phyloP scores from a whole-genome alignment of 1,139 yeast genomes.

The Hemisphaericaspora lyxosophila region DNA sequence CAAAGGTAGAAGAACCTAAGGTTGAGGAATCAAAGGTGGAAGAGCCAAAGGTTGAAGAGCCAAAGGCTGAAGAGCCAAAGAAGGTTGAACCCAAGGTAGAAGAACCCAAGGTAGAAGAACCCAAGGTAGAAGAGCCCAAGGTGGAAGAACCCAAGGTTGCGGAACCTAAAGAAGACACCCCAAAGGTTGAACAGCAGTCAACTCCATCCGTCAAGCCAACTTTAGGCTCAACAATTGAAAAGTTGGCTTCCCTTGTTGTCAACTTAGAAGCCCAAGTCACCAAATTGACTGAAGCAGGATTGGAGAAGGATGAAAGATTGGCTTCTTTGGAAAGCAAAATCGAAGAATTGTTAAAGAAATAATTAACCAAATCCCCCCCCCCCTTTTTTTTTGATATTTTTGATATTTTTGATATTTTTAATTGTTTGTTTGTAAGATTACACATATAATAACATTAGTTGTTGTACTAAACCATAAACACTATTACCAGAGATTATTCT shows the following conservation, averaged over 20 bases:
- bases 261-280: conserved; percentile 56
- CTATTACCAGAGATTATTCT: not conserved
- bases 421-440: not conserved
- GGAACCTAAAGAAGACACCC: conserved; percentile 18
- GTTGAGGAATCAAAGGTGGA: conserved; percentile 15
- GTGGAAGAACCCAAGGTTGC: conserved; percentile 16
- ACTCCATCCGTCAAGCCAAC: conserved; percentile 47
- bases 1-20: conserved; percentile 14
- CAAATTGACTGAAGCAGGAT: conserved; percentile 50
- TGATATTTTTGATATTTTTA: not conserved
- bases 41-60: conserved; percentile 13
- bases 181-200: conserved; percentile 9
- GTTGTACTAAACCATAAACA: too few species aligned
- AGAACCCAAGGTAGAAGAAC: conserved; percentile 12
- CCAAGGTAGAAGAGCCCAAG: conserved; percentile 17
- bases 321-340: conserved; percentile 42
- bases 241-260: conserved; percentile 54
- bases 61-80: conserved; percentile 10
- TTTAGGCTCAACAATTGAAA: conserved; percentile 68
- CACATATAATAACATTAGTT: too few species aligned
- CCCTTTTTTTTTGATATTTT: not conserved
- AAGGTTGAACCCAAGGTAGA: conserved; percentile 16
- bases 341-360: conserved; percentile 34
- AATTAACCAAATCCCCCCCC: conserved; percentile 1
- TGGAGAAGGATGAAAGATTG: conserved; percentile 64